Evolutionary conservation across 2,329 filamentous ascomycete species (phyloP), one percentile per base, ranked within the genome.

Genomic region (Atkinsonella texensis): DNA sequence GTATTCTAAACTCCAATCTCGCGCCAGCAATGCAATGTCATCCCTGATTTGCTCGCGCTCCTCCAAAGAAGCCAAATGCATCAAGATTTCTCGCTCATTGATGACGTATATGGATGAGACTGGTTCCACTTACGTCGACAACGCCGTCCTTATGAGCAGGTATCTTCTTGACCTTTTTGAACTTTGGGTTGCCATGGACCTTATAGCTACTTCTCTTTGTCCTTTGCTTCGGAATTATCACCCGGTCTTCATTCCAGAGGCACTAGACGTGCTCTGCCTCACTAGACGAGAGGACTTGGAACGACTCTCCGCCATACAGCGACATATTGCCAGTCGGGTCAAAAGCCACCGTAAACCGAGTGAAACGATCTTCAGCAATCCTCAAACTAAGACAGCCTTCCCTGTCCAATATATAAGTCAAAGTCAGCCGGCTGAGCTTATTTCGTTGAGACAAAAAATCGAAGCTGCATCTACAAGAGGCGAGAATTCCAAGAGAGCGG

Each of bases 181-280:
- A 8, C 48, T 58, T 1, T 58, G 54, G 53, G 45, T 54, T 40
- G 40, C 46, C 4, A 54, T 58, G 57, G 57, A 58, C 31, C 41
- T 47, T 23, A 47, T 20, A n/a, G 54, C 57, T 2, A 17, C 51
- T 9, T 9, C 6, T 4, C 12, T 4, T 20, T 54, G 53, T 38
- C 50, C 47, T 4, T 43, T 54, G n/a, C 35, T 54, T 2, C 2
- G n/a, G 17, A 44, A 52, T 4, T 54, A 52, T 35, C 35, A 48
- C 18, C 42, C 48, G 5, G 12, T 49, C 5, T 54, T 54, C 33
- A 32, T 18, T 17, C 41, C 53, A 4, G 53, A 50, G 39, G 38
- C 48, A 7, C 23, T 54, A 15, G 50, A 54, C 17, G 23, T 52
- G 3, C 43, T 54, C 8, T 44, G 49, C 9, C 43, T 54, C 2